Base-by-base conservation (phyloP, 306 rosid species). In the Prunus davidiana region DNA sequence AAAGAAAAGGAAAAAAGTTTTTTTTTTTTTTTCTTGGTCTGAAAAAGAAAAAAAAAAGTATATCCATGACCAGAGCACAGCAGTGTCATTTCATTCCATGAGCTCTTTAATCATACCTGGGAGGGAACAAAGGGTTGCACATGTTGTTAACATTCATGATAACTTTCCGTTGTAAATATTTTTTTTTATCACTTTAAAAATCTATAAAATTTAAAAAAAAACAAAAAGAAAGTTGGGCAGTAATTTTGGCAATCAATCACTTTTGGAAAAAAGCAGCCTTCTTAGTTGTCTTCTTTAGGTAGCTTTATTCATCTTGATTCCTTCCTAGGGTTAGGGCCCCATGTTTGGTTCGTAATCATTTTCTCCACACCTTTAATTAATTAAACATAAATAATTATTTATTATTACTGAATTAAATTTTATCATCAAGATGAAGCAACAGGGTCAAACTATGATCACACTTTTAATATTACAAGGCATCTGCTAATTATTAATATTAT, bases 331-430 rank as follows among this genome's bases (percentile, higher is more conserved):
- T 10, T 63, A 24, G 75, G 78, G 5, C 68, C 62, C 69, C 56
- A 28, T 3, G 72, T 61, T 43, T 73, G 62, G 69, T 32, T 68
- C 64, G 64, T 75, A 78, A 78, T 68, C 73, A 82, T 73, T 67
- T 74, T 69, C 71, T 11, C 76, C 77, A 54, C 24, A 62, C 64
- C n/a, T 57, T 55, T 24, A 61, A 24, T 43, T 19, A 71, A 82
- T 19, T 41, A 41, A 66, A 20, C 43, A 38, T 38, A 38, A 38
- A 38, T 38, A 38, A 38, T 38, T 38, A 6, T 38, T 38, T 38
- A 38, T 38, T 38, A 38, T 38, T 38, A 6, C 9, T 38, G 1
- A 38, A 38, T 38, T 38, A 38, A 38, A 38, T 38, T 38, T 38
- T 6, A 38, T 38, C 43, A 38, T 38, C 19, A 49, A 49, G 54